A percentile compares a stretch with the other conserved stretches of the same genome.
Conservation (phyloP, 2,329 filamentous ascomycete genomes). For the Bipolaris sorokiniana region DNA sequence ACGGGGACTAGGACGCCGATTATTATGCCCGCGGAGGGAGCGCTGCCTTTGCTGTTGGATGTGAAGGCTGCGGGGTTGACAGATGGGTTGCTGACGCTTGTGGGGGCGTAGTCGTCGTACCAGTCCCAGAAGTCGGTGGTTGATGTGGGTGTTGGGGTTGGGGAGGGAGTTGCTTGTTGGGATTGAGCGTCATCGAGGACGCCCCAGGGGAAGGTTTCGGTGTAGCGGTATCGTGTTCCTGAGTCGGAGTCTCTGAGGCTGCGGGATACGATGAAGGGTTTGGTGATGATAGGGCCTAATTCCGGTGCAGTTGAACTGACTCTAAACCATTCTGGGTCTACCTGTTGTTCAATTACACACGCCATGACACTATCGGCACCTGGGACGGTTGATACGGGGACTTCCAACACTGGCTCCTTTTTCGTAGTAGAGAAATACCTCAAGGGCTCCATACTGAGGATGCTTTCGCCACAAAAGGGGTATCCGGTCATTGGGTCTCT, state of each 20-base stretch:
- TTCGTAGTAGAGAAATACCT: background rate
- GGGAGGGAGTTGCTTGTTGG: background rate
- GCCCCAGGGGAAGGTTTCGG: background rate
- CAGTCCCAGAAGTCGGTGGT: background rate
- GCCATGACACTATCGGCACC: background rate
- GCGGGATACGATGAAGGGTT: constrained; percentile 1
- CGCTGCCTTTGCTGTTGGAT: background rate
- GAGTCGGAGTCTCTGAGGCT: background rate
- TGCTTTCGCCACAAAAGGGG: background rate
- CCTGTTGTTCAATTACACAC: background rate
- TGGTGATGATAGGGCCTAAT: background rate
- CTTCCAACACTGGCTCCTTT: background rate
- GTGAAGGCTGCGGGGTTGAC: too few species aligned
- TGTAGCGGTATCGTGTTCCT: background rate
- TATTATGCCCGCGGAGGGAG: background rate
- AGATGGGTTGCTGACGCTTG: too few species aligned
- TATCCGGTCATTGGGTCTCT: background rate
- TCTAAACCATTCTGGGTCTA: too few species aligned
- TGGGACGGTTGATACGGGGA: background rate
- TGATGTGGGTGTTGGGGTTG: background rate
- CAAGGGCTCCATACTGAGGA: background rate
- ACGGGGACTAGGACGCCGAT: background rate
- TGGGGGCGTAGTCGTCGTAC: background rate
- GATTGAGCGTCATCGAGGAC: background rate
- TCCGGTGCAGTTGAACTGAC: background rate